Evolutionary conservation across 345 rosid species (phyloP), one percentile per base, ranked within the genome.

Genomic region (Populus davidiana): DNA sequence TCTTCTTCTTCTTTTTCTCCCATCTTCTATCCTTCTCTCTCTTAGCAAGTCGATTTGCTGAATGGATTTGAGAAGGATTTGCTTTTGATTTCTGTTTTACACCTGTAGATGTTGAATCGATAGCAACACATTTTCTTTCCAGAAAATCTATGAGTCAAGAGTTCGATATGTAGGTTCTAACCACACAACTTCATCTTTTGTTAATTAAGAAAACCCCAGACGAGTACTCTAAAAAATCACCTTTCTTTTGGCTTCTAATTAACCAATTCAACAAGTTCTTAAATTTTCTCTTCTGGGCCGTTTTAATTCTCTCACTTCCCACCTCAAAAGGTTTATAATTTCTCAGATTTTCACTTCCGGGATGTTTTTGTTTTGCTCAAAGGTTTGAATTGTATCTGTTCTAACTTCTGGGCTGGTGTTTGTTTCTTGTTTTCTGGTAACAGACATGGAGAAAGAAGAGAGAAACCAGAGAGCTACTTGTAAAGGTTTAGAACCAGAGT

Each of bases 391-490:
- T 49, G 67, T 23, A 14, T 70, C 16, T n/a, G 73, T 43, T 76
- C 50, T 56, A 31, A 47, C 78, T 75, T 68, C 41, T 75, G 78
- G 64, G 71, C 33, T 31, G 25, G 14, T 72, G 56, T 31, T 62
- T 38, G 35, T n/a, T 61, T 63, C 54, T 47, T 67, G 41, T 35
- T 49, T 67, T 29, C 35, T 23, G 3, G 3, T 38, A 63, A 39
- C 79, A 85, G 86, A 67, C 29, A 87, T 86, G 89, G 88, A 87
- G 66, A 86, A 72, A 76, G 89, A 89, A 74, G 89, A 87, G 73
- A 85, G 74, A 77, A 84, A 36, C 77, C 87, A 80, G 80, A 82
- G 83, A 81, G 67, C 52, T 20, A 10, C 80, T 21, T 81, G 80
- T 73, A 86, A 78, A 83, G 80, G 86, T 21, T 70, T 86, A 64